Conservation (phyloP, 768 basidiomycete species). For the Leccinum boreale region DNA sequence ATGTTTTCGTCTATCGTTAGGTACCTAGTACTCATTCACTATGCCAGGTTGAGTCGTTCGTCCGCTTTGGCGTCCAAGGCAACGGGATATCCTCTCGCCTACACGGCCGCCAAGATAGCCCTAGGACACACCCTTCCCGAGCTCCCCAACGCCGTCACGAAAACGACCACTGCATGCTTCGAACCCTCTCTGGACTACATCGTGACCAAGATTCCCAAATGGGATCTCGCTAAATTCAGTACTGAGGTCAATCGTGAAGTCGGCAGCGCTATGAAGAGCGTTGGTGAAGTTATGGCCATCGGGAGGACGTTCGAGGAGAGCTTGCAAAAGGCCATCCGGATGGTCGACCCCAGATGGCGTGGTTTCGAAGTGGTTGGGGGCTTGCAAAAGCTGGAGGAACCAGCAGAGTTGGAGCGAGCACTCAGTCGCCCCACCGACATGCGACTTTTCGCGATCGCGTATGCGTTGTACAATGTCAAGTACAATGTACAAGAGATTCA, state of each 20-base stretch:
- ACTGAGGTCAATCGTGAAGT: constrained; percentile 90
- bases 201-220: constrained; percentile 99
- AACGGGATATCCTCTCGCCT: constrained; percentile 97
- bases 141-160: constrained; percentile 97
- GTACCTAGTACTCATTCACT: neutral
- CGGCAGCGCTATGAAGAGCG: constrained; percentile 98
- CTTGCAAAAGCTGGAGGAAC: constrained; percentile 78
- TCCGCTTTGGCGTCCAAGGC: constrained; percentile 98
- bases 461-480: constrained; percentile 92
- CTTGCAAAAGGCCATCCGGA: constrained; percentile 96
- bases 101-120: constrained; percentile 98
- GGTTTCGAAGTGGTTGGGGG: constrained; percentile 96
- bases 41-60: constrained; percentile 68
- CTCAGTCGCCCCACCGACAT: constrained; percentile 88
- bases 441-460: constrained; percentile 94
- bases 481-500: constrained; percentile 90
- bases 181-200: constrained; percentile 99
- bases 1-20: neutral
- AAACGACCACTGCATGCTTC: constrained; percentile 98
- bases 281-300: constrained; percentile 99
- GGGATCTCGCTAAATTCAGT: constrained; percentile 98
- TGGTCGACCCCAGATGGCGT: constrained; percentile 94
- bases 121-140: constrained; percentile 97
- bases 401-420: constrained; percentile 62
- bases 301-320: constrained; percentile 99